A percentile compares a stretch with the other conserved stretches of the same genome.
phyloP scores from a whole-genome alignment of 257 asterid genomes.

The Fraxinus anomala region DNA sequence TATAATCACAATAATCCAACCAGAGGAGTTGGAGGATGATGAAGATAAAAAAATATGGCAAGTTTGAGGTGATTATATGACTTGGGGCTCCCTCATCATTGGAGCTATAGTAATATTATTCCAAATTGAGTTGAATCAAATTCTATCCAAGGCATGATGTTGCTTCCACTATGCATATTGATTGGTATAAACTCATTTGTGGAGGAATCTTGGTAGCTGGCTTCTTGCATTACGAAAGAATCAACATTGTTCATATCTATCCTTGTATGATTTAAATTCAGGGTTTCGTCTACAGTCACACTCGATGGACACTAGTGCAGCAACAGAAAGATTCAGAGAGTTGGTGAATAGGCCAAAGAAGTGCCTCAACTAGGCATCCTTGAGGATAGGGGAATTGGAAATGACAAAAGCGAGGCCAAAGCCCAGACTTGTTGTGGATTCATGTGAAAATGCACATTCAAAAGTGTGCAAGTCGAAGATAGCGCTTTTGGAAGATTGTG shows the following conservation, averaged over 20 bases:
- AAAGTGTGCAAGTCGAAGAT: too few species aligned
- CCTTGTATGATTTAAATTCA: conserved; percentile 27
- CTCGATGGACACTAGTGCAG: conserved; percentile 17
- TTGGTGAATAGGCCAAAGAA: too few species aligned
- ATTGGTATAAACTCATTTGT: neutral
- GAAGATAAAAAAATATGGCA: neutral
- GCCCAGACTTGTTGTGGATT: too few species aligned
- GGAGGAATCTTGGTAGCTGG: conserved; percentile 5
- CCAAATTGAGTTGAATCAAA: conserved; percentile 20
- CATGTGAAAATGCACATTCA: too few species aligned
- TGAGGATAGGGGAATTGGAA: too few species aligned
- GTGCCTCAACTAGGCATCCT: too few species aligned
- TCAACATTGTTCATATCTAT: neutral
- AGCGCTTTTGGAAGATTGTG: too few species aligned
- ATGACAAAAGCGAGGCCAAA: too few species aligned
- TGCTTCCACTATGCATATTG: neutral
- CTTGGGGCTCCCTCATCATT: neutral
- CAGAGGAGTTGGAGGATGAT: neutral
- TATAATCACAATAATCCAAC: neutral
- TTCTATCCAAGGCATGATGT: conserved; percentile 31
- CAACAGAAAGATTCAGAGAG: neutral
- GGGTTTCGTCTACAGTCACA: conserved; percentile 9
- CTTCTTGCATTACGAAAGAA: conserved; percentile 6
- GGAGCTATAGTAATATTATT: conserved; percentile 17
- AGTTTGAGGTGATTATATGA: too few species aligned